Percentiles rank a stretch among this genome's conserved stretches.
Conservation (phyloP, 2,329 filamentous ascomycete genomes). For the Trichoderma sp. region DNA sequence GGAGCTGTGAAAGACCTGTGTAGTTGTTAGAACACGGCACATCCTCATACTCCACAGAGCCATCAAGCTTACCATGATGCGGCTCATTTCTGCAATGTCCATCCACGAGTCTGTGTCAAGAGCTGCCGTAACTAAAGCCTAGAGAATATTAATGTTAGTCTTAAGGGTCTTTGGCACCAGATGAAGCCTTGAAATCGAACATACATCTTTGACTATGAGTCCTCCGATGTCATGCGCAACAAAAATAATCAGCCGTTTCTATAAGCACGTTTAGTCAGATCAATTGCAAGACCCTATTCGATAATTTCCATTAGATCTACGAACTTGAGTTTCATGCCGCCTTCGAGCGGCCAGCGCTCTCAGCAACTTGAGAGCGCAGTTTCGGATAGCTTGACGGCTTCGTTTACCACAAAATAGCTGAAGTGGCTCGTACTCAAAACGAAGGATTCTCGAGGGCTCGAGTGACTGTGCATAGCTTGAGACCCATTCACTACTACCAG, state of each 20-base stretch:
- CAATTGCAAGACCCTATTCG: not conserved
- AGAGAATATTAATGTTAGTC: not conserved
- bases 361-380: slow-evolving; percentile 10
- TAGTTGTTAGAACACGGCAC: not conserved
- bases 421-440: slow-evolving; percentile 15
- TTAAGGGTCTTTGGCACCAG: too few species aligned
- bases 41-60: not conserved
- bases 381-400: slow-evolving; percentile 15
- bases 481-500: slow-evolving; percentile 16
- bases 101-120: slow-evolving; percentile 8
- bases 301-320: not conserved
- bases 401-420: slow-evolving; percentile 15
- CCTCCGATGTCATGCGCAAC: slow-evolving; percentile 19
- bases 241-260: slow-evolving; percentile 15
- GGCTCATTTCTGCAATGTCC: slow-evolving; percentile 15
- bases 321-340: not conserved
- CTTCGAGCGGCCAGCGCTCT: slow-evolving; percentile 3
- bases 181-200: not conserved
- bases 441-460: not conserved
- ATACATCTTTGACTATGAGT: slow-evolving; percentile 18
- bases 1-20: slow-evolving; percentile 15
- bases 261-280: not conserved
- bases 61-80: slow-evolving; percentile 6
- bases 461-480: not conserved
- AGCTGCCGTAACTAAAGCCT: slow-evolving; percentile 10